Evolutionary conservation across 2,329 filamentous ascomycete genomes (phyloP), one percentile per base, ranked within the genome.

Genomic region (Alternaria arbusti): DNA sequence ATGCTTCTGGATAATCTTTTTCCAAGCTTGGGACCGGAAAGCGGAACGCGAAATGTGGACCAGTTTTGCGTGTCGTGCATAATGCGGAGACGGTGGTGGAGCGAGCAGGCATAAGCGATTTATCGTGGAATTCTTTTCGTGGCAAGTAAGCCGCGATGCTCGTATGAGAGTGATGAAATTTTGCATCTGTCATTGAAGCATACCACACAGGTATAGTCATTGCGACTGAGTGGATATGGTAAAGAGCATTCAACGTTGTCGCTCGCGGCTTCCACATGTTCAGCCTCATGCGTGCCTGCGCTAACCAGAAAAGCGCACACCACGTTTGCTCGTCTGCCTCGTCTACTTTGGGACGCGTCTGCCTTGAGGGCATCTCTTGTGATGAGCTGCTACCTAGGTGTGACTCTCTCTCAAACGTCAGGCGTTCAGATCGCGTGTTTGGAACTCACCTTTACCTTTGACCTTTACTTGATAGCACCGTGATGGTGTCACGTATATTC

Each of bases 21-120:
- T 56, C 17, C 54, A 56, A 46, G 36, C 12, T 20, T 56, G 17
- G 49, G 54, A 56, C 40, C 40, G 40, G 28, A 46, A 45, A 46
- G 40, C 40, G 54, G 40, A 56, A 56, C 54, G 54, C 8, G 17
- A 46, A 25, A 36, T 23, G 40, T 45, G 54, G 25, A 40, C 30
- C 52, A 12, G 52, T 9, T 55, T 55, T 55, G 52, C 52, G 52
- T 45, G 52, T 55, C 52, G 52, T 55, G 52, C 52, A 55, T 55
- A 25, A 55, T 55, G 36, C 36, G 36, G 40, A 55, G 52, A 55
- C 52, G 25, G 40, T 46, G 54, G 54, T 30, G 54, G 54, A 57
- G 54, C 49, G 49, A 36, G 49, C 49, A 52, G 49, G 49, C 49
- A 52, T 52, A 36, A 52, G 49, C 49, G 49, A 52, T 23, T 52